Evolutionary conservation across 352 stramenopile species (phyloP).

Genomic region (Phytophthora pluvialis): DNA sequence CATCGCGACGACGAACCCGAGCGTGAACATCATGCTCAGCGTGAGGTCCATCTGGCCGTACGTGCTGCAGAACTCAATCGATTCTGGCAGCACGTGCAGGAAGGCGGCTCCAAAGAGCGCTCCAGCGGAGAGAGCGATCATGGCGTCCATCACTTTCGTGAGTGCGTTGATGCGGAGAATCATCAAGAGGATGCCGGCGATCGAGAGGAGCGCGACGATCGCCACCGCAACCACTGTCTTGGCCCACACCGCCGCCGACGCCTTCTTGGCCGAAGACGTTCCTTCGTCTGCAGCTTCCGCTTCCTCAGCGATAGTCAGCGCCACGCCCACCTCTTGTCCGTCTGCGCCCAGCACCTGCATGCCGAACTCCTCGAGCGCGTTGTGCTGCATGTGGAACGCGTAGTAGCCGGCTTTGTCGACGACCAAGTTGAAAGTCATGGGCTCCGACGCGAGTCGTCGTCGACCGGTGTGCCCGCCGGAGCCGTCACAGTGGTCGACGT

Average conservation of each 20-base stretch:
- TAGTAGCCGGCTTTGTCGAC: constrained; percentile 40
- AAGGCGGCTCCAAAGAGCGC: constrained; percentile 79
- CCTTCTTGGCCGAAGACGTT: constrained; percentile 28
- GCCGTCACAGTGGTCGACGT: constrained; percentile 57
- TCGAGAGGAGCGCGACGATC: constrained; percentile 47
- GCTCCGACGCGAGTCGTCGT: constrained; percentile 33
- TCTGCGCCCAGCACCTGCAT: constrained; percentile 43
- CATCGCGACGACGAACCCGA: constrained; percentile 71
- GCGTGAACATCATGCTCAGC: constrained; percentile 61
- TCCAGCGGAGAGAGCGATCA: constrained; percentile 67
- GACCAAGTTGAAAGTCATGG: constrained; percentile 52
- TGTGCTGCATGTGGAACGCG: constrained; percentile 59
- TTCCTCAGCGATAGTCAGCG: constrained; percentile 33
- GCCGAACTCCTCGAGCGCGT: constrained; percentile 51
- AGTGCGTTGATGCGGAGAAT: constrained; percentile 35
- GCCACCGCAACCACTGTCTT: constrained; percentile 50
- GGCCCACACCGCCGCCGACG: constrained; percentile 36
- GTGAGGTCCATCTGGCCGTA: constrained; percentile 67
- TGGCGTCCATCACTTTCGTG: constrained; percentile 45
- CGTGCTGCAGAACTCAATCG: constrained; percentile 62
- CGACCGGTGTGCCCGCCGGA: constrained; percentile 37
- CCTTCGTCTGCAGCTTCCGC: constrained; percentile 20
- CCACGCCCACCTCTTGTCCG: constrained; percentile 15
- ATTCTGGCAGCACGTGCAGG: constrained; percentile 81
- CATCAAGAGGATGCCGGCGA: constrained; percentile 52